Conservation (phyloP, 2,329 filamentous ascomycete genomes). For the Stylonectria norvegica region DNA sequence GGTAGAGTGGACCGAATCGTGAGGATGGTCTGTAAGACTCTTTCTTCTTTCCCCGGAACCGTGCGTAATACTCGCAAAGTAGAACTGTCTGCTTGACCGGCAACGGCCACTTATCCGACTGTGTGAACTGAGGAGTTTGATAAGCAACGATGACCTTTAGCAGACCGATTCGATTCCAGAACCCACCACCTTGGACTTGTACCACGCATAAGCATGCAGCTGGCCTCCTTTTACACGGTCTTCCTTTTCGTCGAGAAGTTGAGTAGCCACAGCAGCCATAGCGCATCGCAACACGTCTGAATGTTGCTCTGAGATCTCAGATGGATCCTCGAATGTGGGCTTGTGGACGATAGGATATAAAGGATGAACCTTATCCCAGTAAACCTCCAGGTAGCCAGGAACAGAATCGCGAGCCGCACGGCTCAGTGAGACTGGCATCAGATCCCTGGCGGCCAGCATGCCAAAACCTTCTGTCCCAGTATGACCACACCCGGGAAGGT, state of each 20-base stretch:
- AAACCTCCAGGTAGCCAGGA: conserved; percentile 49
- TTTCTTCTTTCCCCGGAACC: conserved; percentile 51
- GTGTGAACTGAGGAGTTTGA: conserved; percentile 36
- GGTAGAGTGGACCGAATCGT: conserved; percentile 49
- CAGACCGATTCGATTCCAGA: neutral
- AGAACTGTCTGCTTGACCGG: conserved; percentile 52
- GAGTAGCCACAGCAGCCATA: conserved; percentile 56
- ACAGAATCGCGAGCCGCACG: conserved; percentile 41
- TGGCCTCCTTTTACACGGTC: conserved; percentile 49
- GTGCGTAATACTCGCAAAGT: conserved; percentile 53
- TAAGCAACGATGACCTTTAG: conserved; percentile 11
- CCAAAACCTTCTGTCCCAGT: conserved; percentile 41
- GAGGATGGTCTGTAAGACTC: conserved; percentile 46
- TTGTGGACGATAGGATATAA: conserved; percentile 51
- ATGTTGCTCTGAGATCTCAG: conserved; percentile 30
- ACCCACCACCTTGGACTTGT: conserved; percentile 50
- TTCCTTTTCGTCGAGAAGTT: conserved; percentile 46
- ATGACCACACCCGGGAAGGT: conserved; percentile 36
- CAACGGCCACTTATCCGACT: conserved; percentile 42
- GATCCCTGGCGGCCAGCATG: conserved; percentile 28
- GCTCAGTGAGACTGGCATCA: conserved; percentile 35
- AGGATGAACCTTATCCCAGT: conserved; percentile 51
- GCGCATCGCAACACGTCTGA: conserved; percentile 47
- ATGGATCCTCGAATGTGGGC: conserved; percentile 39
- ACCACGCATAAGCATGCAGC: conserved; percentile 50